Conservation (phyloP, 176 grass and related monocot species). For the Urochloa ruziziensis region DNA sequence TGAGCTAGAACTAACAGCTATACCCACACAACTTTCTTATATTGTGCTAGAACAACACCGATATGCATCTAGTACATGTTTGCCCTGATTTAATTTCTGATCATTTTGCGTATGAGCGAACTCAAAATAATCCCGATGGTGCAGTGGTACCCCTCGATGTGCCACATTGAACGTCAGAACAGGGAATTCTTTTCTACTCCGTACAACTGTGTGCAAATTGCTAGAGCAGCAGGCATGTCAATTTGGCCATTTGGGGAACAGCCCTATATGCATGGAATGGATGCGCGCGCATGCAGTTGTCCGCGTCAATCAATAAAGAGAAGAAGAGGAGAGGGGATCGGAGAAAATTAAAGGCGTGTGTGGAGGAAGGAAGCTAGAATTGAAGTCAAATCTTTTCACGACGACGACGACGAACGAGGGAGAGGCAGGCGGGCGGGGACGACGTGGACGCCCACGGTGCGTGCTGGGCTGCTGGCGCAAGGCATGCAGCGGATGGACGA, state of each 20-base stretch:
- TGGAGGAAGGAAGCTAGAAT: constrained; percentile 1
- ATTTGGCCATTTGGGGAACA: constrained; percentile 32
- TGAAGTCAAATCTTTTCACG: constrained; percentile 49
- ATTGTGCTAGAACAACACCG: not conserved
- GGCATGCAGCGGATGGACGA: constrained; percentile 2
- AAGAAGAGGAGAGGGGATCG: not conserved
- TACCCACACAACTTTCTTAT: not conserved
- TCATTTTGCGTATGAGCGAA: not conserved
- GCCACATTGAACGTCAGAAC: too few relatives aligned
- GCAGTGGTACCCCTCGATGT: not conserved
- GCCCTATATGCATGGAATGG: constrained; percentile 18
- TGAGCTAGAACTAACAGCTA: too few relatives aligned
- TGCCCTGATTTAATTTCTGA: not conserved
- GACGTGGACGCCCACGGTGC: not conserved
- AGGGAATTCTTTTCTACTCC: too few relatives aligned
- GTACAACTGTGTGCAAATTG: too few relatives aligned
- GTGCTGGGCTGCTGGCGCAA: not conserved
- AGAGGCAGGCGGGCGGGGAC: not conserved
- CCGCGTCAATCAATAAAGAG: constrained; percentile 38
- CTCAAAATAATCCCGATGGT: not conserved
- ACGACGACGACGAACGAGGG: not conserved
- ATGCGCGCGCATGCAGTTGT: constrained; percentile 46
- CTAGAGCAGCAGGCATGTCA: constrained; percentile 16
- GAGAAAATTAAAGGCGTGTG: not conserved
- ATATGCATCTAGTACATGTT: not conserved